Evolutionary conservation across 805 yeast genomes (phyloP), one percentile per base, ranked within the genome.

Genomic region (Candida odintsovae): DNA sequence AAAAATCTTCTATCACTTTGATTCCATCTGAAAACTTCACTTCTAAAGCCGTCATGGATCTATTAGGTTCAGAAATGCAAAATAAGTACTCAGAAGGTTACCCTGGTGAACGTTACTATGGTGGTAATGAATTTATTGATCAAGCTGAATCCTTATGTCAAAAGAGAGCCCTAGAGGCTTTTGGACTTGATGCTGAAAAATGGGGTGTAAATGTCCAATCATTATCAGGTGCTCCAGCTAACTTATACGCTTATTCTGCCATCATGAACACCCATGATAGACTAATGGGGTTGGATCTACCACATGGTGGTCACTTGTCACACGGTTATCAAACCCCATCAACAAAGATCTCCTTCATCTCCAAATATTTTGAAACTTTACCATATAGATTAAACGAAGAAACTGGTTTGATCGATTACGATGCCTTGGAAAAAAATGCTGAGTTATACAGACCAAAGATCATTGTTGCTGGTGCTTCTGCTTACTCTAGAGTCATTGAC

Each of bases 121-220:
- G 99, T 69, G 98, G 98, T 67, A 94, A 94, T 70, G 95, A 94
- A 77, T 84, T 85, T 71, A 94, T 94, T 56, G 99, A 94, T 74
- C 82, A 86, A 69, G 89, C 90, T 66, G 99, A 94, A 74, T 68
- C 78, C 28, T 73, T 94, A 62, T 94, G 99, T 72, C 98, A 90
- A 75, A 72, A 86, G 63, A 85, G 99, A 72, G 99, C 99, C 41
- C 76, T 94, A 54, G 82, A 85, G 57, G 96, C 97, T 9, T 94
- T 94, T 73, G 71, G 76, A 56, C 73, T 92, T 51, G 78, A 82
- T 62, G 74, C 90, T 41, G 89, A 80, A 57, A 74, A 82, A 66
- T 94, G 99, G 99, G 99, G 99, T 48, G 97, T 90, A 57, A 94
- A 94, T 64, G 99, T 94, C 39, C 99, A 94, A 73, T 80, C 97